Conservation (phyloP, 139 green algal species). For the Volvox reticuliferus region DNA sequence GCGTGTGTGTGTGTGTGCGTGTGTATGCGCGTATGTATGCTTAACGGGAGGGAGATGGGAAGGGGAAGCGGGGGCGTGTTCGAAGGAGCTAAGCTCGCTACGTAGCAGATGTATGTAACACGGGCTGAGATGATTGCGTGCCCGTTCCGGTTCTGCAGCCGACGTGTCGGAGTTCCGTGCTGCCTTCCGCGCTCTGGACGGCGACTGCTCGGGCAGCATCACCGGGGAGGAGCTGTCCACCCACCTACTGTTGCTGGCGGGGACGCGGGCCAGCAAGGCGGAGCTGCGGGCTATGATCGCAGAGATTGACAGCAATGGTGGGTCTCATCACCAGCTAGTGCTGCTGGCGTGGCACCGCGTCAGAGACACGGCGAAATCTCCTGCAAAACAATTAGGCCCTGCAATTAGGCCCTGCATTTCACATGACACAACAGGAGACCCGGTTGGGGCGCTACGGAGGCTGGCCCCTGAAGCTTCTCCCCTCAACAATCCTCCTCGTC, state of each 20-base stretch:
- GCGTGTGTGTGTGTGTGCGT: too few species aligned
- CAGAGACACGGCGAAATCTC: too few species aligned
- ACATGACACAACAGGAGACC: neutral
- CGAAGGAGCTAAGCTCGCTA: too few species aligned
- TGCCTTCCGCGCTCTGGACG: conserved; percentile 30
- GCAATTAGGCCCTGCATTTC: too few species aligned
- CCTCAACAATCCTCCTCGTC: neutral
- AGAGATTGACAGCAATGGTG: conserved; percentile 44
- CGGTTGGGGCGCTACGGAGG: neutral
- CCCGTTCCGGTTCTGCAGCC: neutral
- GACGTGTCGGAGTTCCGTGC: conserved; percentile 37
- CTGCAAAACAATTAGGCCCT: too few species aligned
- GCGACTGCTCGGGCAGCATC: conserved; percentile 3
- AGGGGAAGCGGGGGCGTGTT: neutral
- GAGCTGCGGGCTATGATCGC: conserved; percentile 36
- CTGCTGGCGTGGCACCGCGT: too few species aligned
- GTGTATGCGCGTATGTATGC: too few species aligned
- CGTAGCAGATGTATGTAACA: too few species aligned
- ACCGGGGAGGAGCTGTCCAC: conserved; percentile 41
- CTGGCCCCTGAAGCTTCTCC: neutral
- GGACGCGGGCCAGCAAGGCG: conserved; percentile 21
- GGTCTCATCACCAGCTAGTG: too few species aligned
- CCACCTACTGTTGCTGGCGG: conserved; percentile 28
- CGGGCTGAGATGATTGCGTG: too few species aligned
- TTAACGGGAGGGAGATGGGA: neutral